These are phyloP conservation scores for Rhodomyrtus psidioides DNA, from an alignment of 441 rosid genomes.

Conservation along the genomic window DNA sequence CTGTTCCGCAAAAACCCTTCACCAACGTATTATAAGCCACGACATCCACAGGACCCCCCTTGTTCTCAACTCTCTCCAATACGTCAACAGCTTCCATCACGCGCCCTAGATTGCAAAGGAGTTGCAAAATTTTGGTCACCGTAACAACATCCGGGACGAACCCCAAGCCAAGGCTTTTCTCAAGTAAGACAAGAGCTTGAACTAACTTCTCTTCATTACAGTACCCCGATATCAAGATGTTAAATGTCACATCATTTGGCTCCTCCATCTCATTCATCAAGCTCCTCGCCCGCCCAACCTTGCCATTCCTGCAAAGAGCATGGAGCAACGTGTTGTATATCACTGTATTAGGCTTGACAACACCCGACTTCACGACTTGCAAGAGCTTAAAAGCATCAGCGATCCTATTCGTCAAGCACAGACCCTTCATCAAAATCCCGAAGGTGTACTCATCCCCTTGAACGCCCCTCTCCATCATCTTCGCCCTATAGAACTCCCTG, in stretches of 20 bases:
- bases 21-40: constrained; percentile 69
- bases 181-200: constrained; percentile 64
- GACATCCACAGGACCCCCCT: constrained; percentile 53
- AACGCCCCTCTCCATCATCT: constrained; percentile 63
- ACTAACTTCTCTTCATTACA: constrained; percentile 60
- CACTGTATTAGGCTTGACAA: constrained; percentile 46
- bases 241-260: constrained; percentile 69
- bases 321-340: constrained; percentile 68
- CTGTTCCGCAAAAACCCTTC: constrained; percentile 50
- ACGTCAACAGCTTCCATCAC: constrained; percentile 60
- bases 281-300: constrained; percentile 82
- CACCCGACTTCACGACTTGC: constrained; percentile 52
- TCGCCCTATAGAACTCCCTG: constrained; percentile 55
- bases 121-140: constrained; percentile 56
- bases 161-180: constrained; percentile 62
- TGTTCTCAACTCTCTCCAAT: constrained; percentile 60
- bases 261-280: constrained; percentile 62
- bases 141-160: constrained; percentile 62
- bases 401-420: constrained; percentile 80
- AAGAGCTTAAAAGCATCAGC: constrained; percentile 77
- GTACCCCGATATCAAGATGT: constrained; percentile 63
- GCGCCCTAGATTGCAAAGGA: constrained; percentile 57
- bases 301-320: constrained; percentile 63
- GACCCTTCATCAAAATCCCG: constrained; percentile 88
- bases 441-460: constrained; percentile 76